Evolutionary conservation across 2,329 filamentous ascomycete species (phyloP), one percentile per base, ranked within the genome.

Genomic region (Botrytis galanthina): DNA sequence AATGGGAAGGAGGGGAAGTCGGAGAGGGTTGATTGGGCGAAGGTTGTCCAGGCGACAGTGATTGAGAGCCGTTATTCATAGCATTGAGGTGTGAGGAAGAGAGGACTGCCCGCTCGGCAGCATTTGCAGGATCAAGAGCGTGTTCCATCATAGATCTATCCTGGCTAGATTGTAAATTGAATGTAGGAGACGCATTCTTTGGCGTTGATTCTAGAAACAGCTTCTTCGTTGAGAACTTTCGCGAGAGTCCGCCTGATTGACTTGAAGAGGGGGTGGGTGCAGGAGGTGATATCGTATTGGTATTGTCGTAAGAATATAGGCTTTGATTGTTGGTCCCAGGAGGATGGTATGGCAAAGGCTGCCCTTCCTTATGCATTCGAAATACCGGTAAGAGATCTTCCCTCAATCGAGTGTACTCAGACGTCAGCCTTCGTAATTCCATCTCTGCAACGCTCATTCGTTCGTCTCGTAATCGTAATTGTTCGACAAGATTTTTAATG

Each of bases 351-450:
- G 95, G 95, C 35, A 98, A 86, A 51, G 95, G 95, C 80, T 97
- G 93, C 76, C 92, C 92, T 81, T 98, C 95, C 84, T 98, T 98
- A 79, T 91, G 92, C 80, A 97, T 90, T 75, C 95, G 93, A 79
- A 98, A 89, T 32, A 97, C 91, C 5, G 96, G 95, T 46, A 98
- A 86, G 80, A 98, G 90, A 80, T 99, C 96, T 82, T 98, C 95
- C 73, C 96, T 89, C 76, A 99, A 84, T 77, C 93, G 91, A 78
- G 92, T 89, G 81, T 97, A 97, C 81, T 98, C 95, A 59, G 98
- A 94, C 20, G 92, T 91, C 79, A 98, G 88, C 75, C 92, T 90
- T 75, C 92, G 90, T 80, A 98, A 84, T 80, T 98, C 94, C 74
- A 91, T 88, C 82, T 98, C 95, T 39, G 95, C 88, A 61, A 93